A percentile compares a stretch with the other conserved stretches of the same genome.
Conservation (phyloP, 148 eudicot species). For the Rhododendron vialii region DNA sequence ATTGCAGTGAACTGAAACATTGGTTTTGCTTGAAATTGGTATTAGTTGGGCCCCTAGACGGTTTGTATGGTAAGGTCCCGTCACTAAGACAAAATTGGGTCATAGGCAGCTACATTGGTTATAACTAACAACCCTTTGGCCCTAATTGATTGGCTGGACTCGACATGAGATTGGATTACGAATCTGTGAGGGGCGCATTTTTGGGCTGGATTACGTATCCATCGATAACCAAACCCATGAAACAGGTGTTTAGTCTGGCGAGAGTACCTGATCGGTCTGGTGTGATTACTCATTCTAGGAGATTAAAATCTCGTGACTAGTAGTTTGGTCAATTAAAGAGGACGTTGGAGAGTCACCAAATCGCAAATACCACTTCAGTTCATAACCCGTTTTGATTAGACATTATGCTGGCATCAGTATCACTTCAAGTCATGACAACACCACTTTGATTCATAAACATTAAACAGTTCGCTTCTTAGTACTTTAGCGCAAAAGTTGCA, state of each 20-base stretch:
- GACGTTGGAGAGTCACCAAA: neutral
- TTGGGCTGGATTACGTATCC: neutral
- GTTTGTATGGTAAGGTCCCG: neutral
- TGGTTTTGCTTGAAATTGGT: neutral
- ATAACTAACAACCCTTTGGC: neutral
- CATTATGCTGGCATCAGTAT: neutral
- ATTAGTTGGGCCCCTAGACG: neutral
- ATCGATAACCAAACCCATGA: neutral
- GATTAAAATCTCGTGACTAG: neutral
- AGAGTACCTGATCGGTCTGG: neutral
- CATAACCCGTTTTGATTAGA: neutral
- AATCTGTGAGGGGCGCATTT: neutral
- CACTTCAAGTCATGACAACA: neutral
- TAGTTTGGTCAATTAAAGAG: neutral
- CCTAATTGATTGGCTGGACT: neutral
- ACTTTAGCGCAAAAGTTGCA: neutral
- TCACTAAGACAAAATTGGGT: neutral
- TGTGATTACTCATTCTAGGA: neutral
- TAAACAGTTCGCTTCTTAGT: neutral
- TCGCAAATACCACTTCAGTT: neutral
- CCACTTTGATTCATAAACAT: neutral
- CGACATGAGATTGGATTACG: neutral
- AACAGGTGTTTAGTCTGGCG: neutral
- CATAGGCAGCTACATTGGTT: neutral
- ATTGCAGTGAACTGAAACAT: neutral